Conservation (phyloP, 2,329 filamentous ascomycete species). For the Epichloe festucae region DNA sequence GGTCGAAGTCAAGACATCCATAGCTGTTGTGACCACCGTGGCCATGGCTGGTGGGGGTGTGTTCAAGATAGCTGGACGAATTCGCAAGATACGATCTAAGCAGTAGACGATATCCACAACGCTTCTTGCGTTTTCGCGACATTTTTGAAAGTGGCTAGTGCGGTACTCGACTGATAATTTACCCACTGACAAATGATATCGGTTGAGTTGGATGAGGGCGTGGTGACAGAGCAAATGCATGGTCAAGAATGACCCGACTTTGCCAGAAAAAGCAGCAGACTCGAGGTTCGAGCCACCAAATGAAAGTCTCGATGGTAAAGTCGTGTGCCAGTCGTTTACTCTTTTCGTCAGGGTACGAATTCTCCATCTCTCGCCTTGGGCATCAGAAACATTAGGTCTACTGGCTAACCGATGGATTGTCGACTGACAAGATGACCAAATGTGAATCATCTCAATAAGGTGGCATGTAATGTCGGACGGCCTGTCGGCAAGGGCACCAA, state of each 20-base stretch:
- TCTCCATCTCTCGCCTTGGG: slow-evolving; percentile 18
- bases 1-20: slow-evolving; percentile 53
- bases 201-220: slow-evolving; percentile 50
- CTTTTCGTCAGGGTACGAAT: slow-evolving; percentile 36
- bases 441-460: slow-evolving; percentile 46
- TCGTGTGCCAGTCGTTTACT: slow-evolving; percentile 44
- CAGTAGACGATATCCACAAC: slow-evolving; percentile 35
- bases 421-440: slow-evolving; percentile 52
- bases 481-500: slow-evolving; percentile 12
- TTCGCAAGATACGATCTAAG: slow-evolving; percentile 24
- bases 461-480: slow-evolving; percentile 42
- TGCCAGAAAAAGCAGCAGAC: slow-evolving; percentile 36
- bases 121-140: slow-evolving; percentile 37
- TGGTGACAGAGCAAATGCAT: slow-evolving; percentile 57
- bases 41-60: slow-evolving; percentile 49
- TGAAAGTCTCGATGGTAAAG: slow-evolving; percentile 40
- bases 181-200: slow-evolving; percentile 34
- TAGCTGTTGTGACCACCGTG: slow-evolving; percentile 48
- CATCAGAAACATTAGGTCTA: slow-evolving; percentile 14
- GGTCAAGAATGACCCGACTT: slow-evolving; percentile 45
- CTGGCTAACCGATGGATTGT: slow-evolving; percentile 35
- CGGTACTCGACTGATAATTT: slow-evolving; percentile 28
- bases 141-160: slow-evolving; percentile 31
- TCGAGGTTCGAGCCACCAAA: slow-evolving; percentile 46
- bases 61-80: slow-evolving; percentile 17